A percentile compares a stretch with the other conserved stretches of the same genome.
phyloP scores from a whole-genome alignment of 495 filamentous ascomycete genomes.

The Neurospora tetraspora region DNA sequence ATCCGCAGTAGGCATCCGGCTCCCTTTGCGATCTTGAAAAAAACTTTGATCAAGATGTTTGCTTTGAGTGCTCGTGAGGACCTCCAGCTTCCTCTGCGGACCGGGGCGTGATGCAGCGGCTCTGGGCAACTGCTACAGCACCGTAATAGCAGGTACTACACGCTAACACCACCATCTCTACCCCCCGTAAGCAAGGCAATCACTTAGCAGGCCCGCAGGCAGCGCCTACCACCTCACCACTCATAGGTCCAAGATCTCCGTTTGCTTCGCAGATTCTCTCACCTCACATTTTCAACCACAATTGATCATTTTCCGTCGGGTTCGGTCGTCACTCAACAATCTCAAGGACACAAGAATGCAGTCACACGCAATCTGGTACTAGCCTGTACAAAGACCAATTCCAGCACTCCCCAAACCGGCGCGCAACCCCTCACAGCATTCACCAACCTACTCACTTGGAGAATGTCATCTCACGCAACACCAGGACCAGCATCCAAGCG shows the following conservation, averaged over 20 bases:
- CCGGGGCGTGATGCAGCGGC: background rate
- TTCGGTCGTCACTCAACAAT: background rate
- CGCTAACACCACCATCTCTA: background rate
- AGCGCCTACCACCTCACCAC: background rate
- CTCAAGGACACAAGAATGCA: background rate
- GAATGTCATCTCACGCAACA: constrained; percentile 13
- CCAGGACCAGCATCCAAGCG: constrained; percentile 20
- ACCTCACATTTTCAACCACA: background rate
- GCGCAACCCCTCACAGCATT: background rate
- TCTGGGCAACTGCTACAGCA: background rate
- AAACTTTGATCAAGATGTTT: background rate
- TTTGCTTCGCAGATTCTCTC: background rate
- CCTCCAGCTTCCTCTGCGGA: background rate
- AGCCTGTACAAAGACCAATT: background rate
- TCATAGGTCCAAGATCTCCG: background rate
- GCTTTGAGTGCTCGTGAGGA: background rate
- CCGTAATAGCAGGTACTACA: background rate
- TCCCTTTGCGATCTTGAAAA: background rate
- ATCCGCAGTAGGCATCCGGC: background rate
- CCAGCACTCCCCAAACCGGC: background rate
- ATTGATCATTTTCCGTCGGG: background rate
- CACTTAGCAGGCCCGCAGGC: background rate
- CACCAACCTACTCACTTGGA: background rate
- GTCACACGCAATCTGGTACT: background rate
- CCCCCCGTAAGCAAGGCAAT: background rate